phyloP scores from a whole-genome alignment of 805 yeast genomes.

The Candida hispaniensis region DNA sequence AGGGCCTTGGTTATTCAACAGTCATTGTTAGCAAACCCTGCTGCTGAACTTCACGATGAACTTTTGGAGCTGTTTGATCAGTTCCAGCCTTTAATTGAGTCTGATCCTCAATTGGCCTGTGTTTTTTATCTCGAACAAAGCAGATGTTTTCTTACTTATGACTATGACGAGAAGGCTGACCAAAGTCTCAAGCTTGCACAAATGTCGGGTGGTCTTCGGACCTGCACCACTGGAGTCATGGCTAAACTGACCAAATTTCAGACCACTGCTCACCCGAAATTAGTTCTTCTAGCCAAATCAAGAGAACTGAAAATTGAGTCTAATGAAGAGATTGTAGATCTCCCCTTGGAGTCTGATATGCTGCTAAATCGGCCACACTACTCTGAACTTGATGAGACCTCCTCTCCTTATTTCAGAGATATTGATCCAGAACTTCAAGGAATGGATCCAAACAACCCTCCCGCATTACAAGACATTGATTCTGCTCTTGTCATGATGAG shows the following conservation, averaged over 20 bases:
- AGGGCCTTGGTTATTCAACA: constrained; percentile 31
- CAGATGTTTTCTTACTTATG: constrained; percentile 33
- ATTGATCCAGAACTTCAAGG: constrained; percentile 30
- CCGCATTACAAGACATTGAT: constrained; percentile 59
- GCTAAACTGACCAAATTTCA: constrained; percentile 85
- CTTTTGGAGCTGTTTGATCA: constrained; percentile 17
- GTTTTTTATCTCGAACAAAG: constrained; percentile 57
- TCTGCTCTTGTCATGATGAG: constrained; percentile 62
- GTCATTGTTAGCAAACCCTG: constrained; percentile 23
- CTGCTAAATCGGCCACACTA: constrained; percentile 65
- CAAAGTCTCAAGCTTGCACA: constrained; percentile 22
- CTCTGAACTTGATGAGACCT: constrained; percentile 26
- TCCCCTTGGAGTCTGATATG: constrained; percentile 55
- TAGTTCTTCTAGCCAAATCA: constrained; percentile 62
- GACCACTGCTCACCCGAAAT: constrained; percentile 54
- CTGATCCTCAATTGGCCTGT: constrained; percentile 30
- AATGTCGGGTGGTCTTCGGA: constrained; percentile 48
- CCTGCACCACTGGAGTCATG: constrained; percentile 73
- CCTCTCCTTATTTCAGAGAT: constrained; percentile 22
- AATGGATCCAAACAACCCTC: constrained; percentile 76
- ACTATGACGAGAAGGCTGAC: constrained; percentile 25
- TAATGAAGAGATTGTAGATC: constrained; percentile 9
- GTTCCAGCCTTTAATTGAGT: constrained; percentile 10
- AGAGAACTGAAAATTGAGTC: constrained; percentile 18
- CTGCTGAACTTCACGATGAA: constrained; percentile 24